Conservation (phyloP, 2,329 filamentous ascomycete species). For the Talaromyces sp. region DNA sequence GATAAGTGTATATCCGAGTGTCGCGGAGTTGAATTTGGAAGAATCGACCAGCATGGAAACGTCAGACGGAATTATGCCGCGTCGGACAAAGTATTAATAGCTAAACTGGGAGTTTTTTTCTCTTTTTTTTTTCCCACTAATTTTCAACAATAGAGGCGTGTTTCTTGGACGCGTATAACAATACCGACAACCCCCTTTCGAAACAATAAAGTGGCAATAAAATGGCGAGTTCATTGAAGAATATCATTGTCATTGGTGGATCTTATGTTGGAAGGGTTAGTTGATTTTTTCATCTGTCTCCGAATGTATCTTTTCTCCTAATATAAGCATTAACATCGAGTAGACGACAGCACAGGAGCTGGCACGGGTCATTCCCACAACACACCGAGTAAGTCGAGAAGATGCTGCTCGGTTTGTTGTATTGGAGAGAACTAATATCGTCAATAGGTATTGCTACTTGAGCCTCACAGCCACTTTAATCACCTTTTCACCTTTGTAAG, state of each 20-base stretch:
- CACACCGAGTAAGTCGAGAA: conserved; percentile 24
- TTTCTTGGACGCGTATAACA: background rate
- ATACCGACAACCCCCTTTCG: background rate
- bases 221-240: conserved; percentile 25
- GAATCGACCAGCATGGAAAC: background rate
- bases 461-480: conserved; percentile 32
- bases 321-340: conserved; percentile 6
- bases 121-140: background rate
- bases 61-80: background rate
- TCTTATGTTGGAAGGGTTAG: conserved; percentile 31
- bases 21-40: background rate
- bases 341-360: conserved; percentile 31
- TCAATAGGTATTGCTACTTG: conserved; percentile 26
- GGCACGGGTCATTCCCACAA: conserved; percentile 26
- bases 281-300: background rate
- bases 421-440: background rate
- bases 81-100: background rate
- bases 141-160: background rate
- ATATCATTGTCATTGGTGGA: conserved; percentile 31
- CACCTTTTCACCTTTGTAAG: conserved; percentile 32
- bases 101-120: background rate
- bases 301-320: background rate
- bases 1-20: background rate
- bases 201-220: background rate
- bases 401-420: background rate